Evolutionary conservation across 805 yeast genomes (phyloP).

Genomic region (Saturnispora gosingensis): DNA sequence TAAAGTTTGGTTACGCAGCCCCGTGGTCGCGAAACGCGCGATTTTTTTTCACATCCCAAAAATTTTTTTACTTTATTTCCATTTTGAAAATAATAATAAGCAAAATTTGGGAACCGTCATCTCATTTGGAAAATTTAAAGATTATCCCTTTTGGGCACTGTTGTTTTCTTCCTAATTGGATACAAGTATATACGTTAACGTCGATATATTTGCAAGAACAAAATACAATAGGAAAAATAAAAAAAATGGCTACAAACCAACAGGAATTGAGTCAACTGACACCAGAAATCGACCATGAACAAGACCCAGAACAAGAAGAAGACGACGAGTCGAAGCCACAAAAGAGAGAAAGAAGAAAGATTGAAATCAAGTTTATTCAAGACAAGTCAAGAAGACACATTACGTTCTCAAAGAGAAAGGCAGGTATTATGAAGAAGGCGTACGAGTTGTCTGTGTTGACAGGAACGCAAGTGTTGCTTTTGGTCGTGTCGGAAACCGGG

Average conservation of each 20-base stretch:
- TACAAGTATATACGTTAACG: neutral
- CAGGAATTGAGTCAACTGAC: slow-evolving; percentile 4
- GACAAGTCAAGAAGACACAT: slow-evolving; percentile 97
- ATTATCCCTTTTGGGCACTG: slow-evolving; percentile 15
- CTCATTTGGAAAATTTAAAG: slow-evolving; percentile 20
- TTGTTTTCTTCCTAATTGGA: neutral
- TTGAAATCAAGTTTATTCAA: slow-evolving; percentile 94
- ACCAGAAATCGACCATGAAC: neutral
- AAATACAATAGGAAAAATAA: neutral
- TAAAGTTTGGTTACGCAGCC: neutral
- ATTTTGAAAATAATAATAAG: neutral
- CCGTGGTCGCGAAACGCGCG: neutral
- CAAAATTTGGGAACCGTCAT: neutral
- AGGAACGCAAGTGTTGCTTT: slow-evolving; percentile 90
- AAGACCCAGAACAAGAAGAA: slow-evolving; percentile 36
- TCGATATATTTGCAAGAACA: neutral
- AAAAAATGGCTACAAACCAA: neutral
- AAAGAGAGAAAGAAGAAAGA: slow-evolving; percentile 66
- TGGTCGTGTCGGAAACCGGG: slow-evolving; percentile 98
- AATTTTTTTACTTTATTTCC: no score
- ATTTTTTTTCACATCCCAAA: slow-evolving; percentile 6
- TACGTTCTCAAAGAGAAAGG: slow-evolving; percentile 95
- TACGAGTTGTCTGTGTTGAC: slow-evolving; percentile 93
- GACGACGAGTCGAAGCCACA: slow-evolving; percentile 42
- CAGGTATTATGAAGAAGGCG: slow-evolving; percentile 99